phyloP scores from a whole-genome alignment of 768 basidiomycete genomes.

The Agaricus subrufescens region DNA sequence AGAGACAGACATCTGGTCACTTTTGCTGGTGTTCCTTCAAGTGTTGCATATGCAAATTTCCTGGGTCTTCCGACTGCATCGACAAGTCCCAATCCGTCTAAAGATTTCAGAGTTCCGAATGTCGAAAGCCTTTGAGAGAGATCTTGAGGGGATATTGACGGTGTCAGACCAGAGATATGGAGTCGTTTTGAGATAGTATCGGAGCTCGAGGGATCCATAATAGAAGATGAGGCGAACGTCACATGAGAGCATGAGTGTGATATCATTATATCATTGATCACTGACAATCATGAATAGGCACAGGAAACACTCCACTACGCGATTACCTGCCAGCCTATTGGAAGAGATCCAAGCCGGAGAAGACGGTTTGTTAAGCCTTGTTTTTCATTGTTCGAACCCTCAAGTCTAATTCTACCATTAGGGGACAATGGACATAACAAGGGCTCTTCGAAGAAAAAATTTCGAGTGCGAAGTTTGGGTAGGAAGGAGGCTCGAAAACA shows the following conservation, averaged over 20 bases:
- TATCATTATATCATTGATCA: no score
- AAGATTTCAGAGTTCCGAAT: conserved; percentile 64
- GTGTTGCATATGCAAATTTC: conserved; percentile 71
- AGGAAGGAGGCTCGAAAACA: conserved; percentile 66
- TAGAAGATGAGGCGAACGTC: no score
- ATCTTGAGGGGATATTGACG: conserved; percentile 53
- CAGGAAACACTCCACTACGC: conserved; percentile 2
- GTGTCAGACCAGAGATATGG: conserved; percentile 73
- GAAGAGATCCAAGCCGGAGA: conserved; percentile 1
- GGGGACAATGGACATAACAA: not conserved
- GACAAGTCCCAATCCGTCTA: conserved; percentile 64
- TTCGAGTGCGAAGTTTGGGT: conserved; percentile 18
- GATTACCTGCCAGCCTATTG: not conserved
- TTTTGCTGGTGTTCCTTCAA: conserved; percentile 57
- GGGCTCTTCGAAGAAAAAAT: not conserved
- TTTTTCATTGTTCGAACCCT: not conserved
- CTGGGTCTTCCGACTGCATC: conserved; percentile 64
- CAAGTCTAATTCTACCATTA: not conserved
- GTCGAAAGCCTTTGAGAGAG: conserved; percentile 52
- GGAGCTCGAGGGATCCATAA: no score
- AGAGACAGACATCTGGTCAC: conserved; percentile 57
- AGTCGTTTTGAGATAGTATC: no score
- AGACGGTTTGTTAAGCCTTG: not conserved
- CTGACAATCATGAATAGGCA: not conserved
- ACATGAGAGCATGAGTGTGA: no score